Base-by-base conservation (phyloP, 495 filamentous ascomycete genomes). In the Penicillium angulare region DNA sequence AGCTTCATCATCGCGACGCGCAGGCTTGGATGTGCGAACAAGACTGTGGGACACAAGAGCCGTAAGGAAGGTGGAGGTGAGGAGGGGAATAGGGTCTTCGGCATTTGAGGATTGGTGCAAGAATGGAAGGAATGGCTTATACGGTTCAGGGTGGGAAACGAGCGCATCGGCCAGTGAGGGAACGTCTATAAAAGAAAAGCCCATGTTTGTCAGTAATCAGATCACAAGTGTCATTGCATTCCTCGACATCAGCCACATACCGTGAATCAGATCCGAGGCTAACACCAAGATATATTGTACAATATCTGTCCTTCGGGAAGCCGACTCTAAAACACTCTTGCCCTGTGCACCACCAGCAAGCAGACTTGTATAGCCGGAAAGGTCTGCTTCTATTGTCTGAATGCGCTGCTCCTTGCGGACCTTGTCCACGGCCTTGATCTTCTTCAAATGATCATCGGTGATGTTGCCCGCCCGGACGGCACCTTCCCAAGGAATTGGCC, bases 401-500 rank as follows among this genome's bases (percentile, higher is more conserved):
- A 83, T 83, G 62, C 92, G 83, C 65, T 93, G 89, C 44, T 90
- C 88, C 62, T 88, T 90, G 57, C 90, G 87, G 55, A 93, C 90
- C 74, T 97, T 98, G 69, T 97, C 95, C 57, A 97, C 89, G 42
- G 93, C 89, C 71, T 93, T 92, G 75, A 99, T 97, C 78, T 89
- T 92, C 76, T 87, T 91, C 59, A 97, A 79, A 65, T 99, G 90
- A 46, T 87, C 85, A 55, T 97, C 93, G 43, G 90, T 95, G 72
- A 99, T 89, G 63, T 89, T 92, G 57, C 89, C 88, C 61, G 89
- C 89, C 67, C 93, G 86, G 57, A 95, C 90, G 59, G 95, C 92
- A 53, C 93, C 93, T 68, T 97, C 95, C 93, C 93, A 99, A 38
- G 92, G 90, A 66, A 99, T 95, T 58, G 92, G 92, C 46, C 93